Percentiles rank a stretch among this genome's conserved stretches.
Evolutionary conservation across 2,329 filamentous ascomycete species (phyloP).

Genomic region (Pezicula neosporulosa): DNA sequence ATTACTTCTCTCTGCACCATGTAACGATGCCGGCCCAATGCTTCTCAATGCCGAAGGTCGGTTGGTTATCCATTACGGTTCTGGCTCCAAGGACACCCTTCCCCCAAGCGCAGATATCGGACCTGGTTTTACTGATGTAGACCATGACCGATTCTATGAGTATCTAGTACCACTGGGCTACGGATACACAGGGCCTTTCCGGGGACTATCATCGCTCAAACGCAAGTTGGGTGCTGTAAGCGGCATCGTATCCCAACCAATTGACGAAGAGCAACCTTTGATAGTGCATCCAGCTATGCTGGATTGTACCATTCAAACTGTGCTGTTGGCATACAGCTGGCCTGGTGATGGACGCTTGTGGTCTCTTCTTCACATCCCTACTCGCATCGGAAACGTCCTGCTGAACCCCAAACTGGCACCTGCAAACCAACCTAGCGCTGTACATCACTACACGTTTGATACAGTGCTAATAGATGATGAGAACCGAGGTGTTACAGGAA

Average conservation of each 20-base stretch:
- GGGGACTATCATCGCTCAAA: slow-evolving; percentile 1
- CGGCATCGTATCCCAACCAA: slow-evolving; percentile 35
- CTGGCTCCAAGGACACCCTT: neutral
- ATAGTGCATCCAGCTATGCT: slow-evolving; percentile 53
- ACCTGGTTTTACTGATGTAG: neutral
- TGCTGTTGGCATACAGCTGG: neutral
- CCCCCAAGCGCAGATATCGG: neutral
- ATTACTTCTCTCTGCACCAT: neutral
- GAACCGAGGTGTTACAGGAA: neutral
- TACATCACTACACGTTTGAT: neutral
- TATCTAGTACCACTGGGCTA: neutral
- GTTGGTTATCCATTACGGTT: neutral
- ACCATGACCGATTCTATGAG: neutral
- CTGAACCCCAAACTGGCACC: slow-evolving; percentile 7
- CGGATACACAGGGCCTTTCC: slow-evolving; percentile 2
- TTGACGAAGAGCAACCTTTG: too few relatives aligned
- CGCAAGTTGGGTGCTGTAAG: neutral
- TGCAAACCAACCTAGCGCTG: too few relatives aligned
- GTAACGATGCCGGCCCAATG: neutral
- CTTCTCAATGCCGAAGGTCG: neutral
- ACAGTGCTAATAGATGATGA: neutral
- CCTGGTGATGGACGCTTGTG: slow-evolving; percentile 3
- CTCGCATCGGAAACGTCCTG: slow-evolving; percentile 1
- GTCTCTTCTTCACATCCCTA: slow-evolving; percentile 9
- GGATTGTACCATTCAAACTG: slow-evolving; percentile 49